Percentiles rank a stretch among this genome's conserved stretches.
phyloP scores from a whole-genome alignment of 805 yeast genomes.

The Metschnikowia kofuensis region DNA sequence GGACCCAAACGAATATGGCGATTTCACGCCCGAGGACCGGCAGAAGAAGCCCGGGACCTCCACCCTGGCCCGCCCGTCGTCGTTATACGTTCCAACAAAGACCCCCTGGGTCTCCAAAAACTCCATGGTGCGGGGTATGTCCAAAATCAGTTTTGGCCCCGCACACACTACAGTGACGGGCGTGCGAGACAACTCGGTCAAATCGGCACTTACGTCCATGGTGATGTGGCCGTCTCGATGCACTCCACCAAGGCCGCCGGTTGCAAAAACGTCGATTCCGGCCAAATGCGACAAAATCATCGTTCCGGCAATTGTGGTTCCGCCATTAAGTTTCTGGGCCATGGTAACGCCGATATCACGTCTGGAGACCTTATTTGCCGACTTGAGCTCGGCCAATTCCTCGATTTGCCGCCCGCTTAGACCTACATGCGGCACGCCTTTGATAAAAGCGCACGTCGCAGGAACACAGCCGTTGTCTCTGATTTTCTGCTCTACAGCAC shows the following conservation, averaged over 20 bases:
- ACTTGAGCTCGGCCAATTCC: constrained; percentile 41
- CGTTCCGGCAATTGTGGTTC: constrained; percentile 87
- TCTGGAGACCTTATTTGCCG: constrained; percentile 65
- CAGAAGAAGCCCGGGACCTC: constrained; percentile 80
- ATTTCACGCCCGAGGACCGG: constrained; percentile 66
- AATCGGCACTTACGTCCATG: constrained; percentile 83
- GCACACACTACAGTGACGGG: constrained; percentile 90
- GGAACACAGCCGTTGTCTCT: constrained; percentile 69
- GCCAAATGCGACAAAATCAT: constrained; percentile 76
- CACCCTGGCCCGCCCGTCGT: constrained; percentile 38
- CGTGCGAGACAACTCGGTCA: constrained; percentile 79
- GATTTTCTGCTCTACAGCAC: constrained; percentile 57
- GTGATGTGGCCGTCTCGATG: constrained; percentile 73
- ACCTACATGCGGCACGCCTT: constrained; percentile 74
- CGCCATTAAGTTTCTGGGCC: constrained; percentile 66
- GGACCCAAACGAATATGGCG: constrained; percentile 62
- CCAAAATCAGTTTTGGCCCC: constrained; percentile 86
- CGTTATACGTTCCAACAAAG: constrained; percentile 68
- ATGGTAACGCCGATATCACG: constrained; percentile 75
- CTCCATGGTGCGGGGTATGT: constrained; percentile 77
- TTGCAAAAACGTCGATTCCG: constrained; percentile 82
- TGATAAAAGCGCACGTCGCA: constrained; percentile 77
- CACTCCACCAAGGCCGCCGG: constrained; percentile 94
- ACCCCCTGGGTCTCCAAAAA: constrained; percentile 90
- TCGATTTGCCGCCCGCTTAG: constrained; percentile 47